Base-by-base conservation (phyloP, 768 basidiomycete genomes). In the Leccinum fibrillosum region DNA sequence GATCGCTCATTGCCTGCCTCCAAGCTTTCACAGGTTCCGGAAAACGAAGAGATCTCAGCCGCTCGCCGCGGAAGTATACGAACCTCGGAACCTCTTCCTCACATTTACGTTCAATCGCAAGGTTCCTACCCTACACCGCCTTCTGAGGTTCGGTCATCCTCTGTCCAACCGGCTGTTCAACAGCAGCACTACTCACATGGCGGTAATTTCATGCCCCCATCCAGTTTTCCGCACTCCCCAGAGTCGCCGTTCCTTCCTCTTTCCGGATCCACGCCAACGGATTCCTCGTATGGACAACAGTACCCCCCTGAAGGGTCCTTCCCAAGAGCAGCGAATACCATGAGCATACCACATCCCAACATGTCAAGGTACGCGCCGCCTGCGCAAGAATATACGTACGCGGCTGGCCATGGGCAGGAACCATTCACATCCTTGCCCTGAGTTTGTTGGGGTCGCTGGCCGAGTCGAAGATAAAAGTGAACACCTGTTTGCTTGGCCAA, bases 21-120 rank as follows among this genome's bases (percentile, higher is more conserved):
- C 35, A 34, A 63, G 67, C 65, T 63, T 21, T 56, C 63, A 9
- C 69, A 66, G 57, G 64, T 62, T 4, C 71, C 65, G 2, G 62
- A 62, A 51, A 65, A 56, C 8, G 64, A 60, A 2, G 70, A 72
- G 32, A 58, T 72, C 2, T 34, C 32, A 3, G 28, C 51, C 9
- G 62, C 62, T 1, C 69, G 72, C 13, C 73, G 72, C 4, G 64
- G 61, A 11, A 72, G 71, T 17, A 64, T 72, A 35, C 65, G 66
- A 5, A 39, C 55, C 0, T 64, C 54, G 19, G 65, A 71, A 17
- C 35, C 62, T 0, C 49, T 71, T 6, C 59, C 70, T 2, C 64
- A 68, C 2, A 59, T 72, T 25, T 69, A 65, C 39, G 63, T 67
- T 17, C 69, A 59, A 50, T 5, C 56, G 2, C 70, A 59, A 9